Base-by-base conservation (phyloP, 345 rosid genomes). In the Salix viminalis region DNA sequence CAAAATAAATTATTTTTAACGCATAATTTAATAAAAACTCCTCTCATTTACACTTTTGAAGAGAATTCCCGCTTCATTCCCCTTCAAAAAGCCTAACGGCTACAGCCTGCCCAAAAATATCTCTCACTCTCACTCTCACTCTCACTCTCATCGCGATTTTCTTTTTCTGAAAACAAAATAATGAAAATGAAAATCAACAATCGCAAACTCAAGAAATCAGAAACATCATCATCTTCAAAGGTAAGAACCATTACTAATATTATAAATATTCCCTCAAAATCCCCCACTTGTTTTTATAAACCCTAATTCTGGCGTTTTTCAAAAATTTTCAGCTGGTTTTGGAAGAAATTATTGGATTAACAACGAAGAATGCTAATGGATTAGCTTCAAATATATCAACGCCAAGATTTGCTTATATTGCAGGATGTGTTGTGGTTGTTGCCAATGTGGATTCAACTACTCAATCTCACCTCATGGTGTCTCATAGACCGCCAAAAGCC, bases 381-480 rank as follows among this genome's bases (percentile, higher is more conserved):
- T 79, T 93, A 77, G 90, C 94, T 7, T 88, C 92, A 1, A 86
- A 58, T 68, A 70, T 82, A 8, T 82, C 80, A 15, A 84, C 81
- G 18, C 54, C 86, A 7, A 86, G 73, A 39, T 90, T 89, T 66
- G 92, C 81, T 62, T 93, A 93, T 77, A 77, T 89, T 46, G 98
- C 97, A 0, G 98, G 97, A 42, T 93, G 97, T 39, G 97, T 88
- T 52, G 92, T 81, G 82, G 97, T 91, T 77, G 83, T 87, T 71
- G 89, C 86, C 68, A 72, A 91, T 74, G 92, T 83, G 16, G 87
- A 83, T 68, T 83, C 88, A 0, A 83, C 81, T 41, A 76, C 81
- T 56, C 97, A 90, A 37, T 91, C 92, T 10, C 94, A 88, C 61
- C 91, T 93, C 69, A 68, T 84, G 72, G 91, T 82, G 50, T 84